These are phyloP conservation scores for Fusarium begoniae DNA, from an alignment of 2,329 filamentous ascomycete species.

Conservation along the genomic window DNA sequence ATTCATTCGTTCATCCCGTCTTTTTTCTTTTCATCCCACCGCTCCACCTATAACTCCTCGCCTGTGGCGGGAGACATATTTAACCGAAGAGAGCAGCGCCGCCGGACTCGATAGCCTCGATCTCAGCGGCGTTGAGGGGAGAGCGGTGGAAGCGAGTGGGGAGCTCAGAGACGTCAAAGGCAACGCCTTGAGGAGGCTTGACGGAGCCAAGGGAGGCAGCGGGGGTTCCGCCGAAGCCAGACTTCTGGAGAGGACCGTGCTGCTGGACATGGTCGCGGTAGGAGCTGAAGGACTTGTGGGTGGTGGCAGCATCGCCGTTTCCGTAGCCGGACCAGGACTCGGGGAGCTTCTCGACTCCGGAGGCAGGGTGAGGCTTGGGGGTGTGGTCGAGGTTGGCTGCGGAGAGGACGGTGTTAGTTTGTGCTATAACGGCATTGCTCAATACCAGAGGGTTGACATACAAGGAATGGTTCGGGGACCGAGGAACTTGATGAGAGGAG, in stretches of 20 bases:
- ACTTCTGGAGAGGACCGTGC: constrained; percentile 76
- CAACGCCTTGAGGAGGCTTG: constrained; percentile 74
- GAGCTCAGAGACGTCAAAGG: constrained; percentile 89
- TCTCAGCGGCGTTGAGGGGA: constrained; percentile 81
- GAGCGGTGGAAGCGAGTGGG: constrained; percentile 82
- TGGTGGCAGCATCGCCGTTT: constrained; percentile 48
- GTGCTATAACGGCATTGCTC: neutral
- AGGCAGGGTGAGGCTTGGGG: constrained; percentile 77
- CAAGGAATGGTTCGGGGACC: constrained; percentile 68
- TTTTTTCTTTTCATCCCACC: constrained; percentile 17
- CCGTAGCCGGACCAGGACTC: constrained; percentile 54
- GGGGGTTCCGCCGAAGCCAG: constrained; percentile 67
- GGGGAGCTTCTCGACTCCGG: constrained; percentile 72
- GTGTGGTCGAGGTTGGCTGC: constrained; percentile 78
- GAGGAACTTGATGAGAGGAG: constrained; percentile 69
- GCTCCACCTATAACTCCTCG: constrained; percentile 36
- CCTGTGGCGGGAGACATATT: constrained; percentile 24
- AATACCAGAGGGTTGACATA: constrained; percentile 49
- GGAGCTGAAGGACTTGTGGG: constrained; percentile 73
- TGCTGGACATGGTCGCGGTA: constrained; percentile 83
- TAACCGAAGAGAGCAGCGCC: constrained; percentile 72
- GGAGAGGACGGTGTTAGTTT: constrained; percentile 27
- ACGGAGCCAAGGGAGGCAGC: constrained; percentile 80
- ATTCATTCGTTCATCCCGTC: constrained; percentile 36
- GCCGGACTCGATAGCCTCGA: constrained; percentile 94